These are phyloP conservation scores for Cystobasidiopsis lactophilus DNA, from an alignment of 768 basidiomycete species.

Conservation along the genomic window DNA sequence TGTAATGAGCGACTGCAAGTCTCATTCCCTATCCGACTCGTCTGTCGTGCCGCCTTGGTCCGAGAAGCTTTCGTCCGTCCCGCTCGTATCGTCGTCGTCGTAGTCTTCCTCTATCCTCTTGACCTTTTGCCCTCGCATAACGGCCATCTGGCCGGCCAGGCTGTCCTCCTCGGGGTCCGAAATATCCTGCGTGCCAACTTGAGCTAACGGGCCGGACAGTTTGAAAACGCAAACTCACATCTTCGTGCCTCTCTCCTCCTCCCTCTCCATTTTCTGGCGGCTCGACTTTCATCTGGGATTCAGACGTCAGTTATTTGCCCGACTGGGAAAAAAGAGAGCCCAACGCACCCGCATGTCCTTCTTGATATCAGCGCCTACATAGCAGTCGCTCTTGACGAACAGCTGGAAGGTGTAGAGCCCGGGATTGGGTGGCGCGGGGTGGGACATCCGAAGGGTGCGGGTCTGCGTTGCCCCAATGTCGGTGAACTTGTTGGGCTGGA, in stretches of 20 bases:
- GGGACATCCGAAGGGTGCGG: slow-evolving; percentile 70
- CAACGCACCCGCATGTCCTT: slow-evolving; percentile 49
- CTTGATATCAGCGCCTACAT: slow-evolving; percentile 54
- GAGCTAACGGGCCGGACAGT: slow-evolving; percentile 10
- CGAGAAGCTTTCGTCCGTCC: slow-evolving; percentile 6
- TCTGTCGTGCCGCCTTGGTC: not conserved
- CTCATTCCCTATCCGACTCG: slow-evolving; percentile 11
- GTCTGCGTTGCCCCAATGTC: slow-evolving; percentile 35
- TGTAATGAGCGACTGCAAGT: not conserved
- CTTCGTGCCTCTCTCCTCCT: not conserved
- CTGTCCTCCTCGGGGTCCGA: slow-evolving; percentile 95
- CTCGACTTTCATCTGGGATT: slow-evolving; percentile 61
- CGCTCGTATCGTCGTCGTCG: slow-evolving; percentile 6
- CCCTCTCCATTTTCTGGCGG: slow-evolving; percentile 41
- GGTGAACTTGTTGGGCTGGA: slow-evolving; percentile 27
- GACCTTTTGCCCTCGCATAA: slow-evolving; percentile 69
- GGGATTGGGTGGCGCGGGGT: slow-evolving; percentile 71
- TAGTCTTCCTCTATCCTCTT: slow-evolving; percentile 28
- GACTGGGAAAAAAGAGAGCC: not conserved
- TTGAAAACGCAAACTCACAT: not conserved
- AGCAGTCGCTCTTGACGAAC: slow-evolving; percentile 67
- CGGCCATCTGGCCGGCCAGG: slow-evolving; percentile 91
- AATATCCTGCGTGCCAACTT: slow-evolving; percentile 59
- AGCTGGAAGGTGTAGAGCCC: slow-evolving; percentile 78
- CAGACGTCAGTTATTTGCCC: slow-evolving; percentile 9